Base-by-base conservation (phyloP, 305 asterid genomes). In the Plantago rigida region DNA sequence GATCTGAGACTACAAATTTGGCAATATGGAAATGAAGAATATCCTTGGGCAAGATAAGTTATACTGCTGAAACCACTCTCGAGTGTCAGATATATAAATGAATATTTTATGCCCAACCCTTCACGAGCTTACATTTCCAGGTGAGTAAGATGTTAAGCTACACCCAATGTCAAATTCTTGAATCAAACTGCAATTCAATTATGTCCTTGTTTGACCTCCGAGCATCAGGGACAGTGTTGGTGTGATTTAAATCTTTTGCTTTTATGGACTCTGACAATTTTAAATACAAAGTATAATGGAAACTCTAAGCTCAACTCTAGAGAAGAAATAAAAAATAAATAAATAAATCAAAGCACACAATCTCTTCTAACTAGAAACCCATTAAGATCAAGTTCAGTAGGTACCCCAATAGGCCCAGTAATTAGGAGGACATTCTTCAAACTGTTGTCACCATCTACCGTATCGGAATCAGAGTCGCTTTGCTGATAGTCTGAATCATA, bases 321-420 rank as follows among this genome's bases (percentile, higher is more conserved):
- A 9, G 15, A 59, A 6, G 0, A 6, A 31, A 31, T 2, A 36
- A 36, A 34, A 0, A 4, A 6, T 4, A 6, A 31, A 31, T 2
- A 36, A 36, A 34, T 8, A 4, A 51, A 59, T 44, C 17, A 44
- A 31, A 58, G 68, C 71, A 72, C 61, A 42, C 55, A 73, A 53
- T 9, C 34, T 47, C 45, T 49, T 68, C 47, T 54, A 41, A 51
- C 68, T 44, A 51, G 56, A 51, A 58, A 71, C 13, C 44, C 61
- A 55, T 36, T 53, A 44, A 54, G 58, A 63, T 24, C 22, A 46
- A 56, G 67, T 41, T 29, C 47, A 61, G 34, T 56, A 64, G 47
- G 51, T 84, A 91, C 98, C 98, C 98, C 98, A 84, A 88, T 89
- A 70, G 96, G 98, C 61, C 98, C 99, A 65, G 85, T 83, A 69